Evolutionary conservation across 2,329 filamentous ascomycete species (phyloP), one percentile per base, ranked within the genome.

Genomic region (Macrophomina pseudophaseolina): DNA sequence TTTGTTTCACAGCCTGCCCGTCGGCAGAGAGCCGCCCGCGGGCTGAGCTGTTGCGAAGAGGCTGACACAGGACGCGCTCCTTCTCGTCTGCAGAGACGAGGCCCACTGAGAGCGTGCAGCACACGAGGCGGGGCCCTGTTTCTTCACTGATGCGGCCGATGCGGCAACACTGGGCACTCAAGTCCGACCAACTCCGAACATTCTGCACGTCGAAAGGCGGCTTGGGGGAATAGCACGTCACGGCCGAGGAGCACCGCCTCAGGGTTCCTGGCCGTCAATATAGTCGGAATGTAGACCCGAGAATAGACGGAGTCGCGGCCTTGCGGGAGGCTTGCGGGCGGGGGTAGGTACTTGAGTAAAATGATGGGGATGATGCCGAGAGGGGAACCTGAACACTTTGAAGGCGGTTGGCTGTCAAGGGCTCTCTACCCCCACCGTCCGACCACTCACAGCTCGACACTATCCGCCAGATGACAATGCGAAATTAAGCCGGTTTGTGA

Each of bases 401-500:
- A 12, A 48, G 7, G 44, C 42, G 42, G 30, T 42, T 33, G 42
- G 42, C 28, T 46, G 28, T 48, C 40, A 16, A 48, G 42, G 23
- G 6, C n/a, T 18, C 42, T 48, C 30, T 60, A 44, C 58, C 18
- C 28, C 56, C 40, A 7, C 16, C 40, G 14, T 2, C 56, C 40
- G 30, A n/a, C 58, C 58, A 62, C 32, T 62, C 42, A 62, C 28
- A 33, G n/a, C 16, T 32, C 14, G n/a, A 35, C 42, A 28, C 46
- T 48, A 49, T 23, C 42, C 40, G n/a, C 54, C n/a, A 46, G 40
- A 59, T 4, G 28, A 38, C 42, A 28, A 23, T 16, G 58, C 58
- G 58, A 62, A 49, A 62, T 62, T 62, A 62, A 62, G 30, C 58
- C 58, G 58, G 58, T 62, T 49, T 62, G 58, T 48, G 58, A 62